Base-by-base conservation (phyloP, 2,329 filamentous ascomycete genomes). In the Colletotrichum sp. region DNA sequence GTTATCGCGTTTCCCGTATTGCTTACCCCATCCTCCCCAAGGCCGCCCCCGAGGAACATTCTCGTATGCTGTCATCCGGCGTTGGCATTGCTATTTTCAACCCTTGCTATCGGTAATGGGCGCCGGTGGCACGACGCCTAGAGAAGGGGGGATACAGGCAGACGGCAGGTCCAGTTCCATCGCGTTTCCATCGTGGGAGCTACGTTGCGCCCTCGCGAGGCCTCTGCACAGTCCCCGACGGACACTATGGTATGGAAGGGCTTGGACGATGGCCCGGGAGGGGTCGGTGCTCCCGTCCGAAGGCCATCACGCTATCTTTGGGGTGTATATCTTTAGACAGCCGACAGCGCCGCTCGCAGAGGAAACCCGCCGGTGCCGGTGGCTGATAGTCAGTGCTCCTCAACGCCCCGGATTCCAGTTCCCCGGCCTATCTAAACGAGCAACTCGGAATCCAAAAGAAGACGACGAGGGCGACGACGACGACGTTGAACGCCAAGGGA, bases 51-150 rank as follows among this genome's bases (percentile, higher is more conserved):
- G 44, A 52, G 39, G 52, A 62, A 64, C 21, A 18, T 60, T 71
- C 71, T 66, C 72, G 72, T 52, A 66, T 66, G 67, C 64, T 71
- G 68, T 66, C 72, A 70, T 75, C 67, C 49, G 24, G 26, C n/a
- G 32, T 21, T 44, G 63, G 52, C 63, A 24, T 52, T 66, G 59
- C 72, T 75, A 75, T 71, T 75, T 75, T 75, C 60, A 26, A 65
- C 32, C 6, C 30, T 64, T 12, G n/a, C 32, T 26, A 44, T n/a
- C 21, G 9, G 60, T 39, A 26, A 13, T 15, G 69, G 65, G 32
- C n/a, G 60, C 16, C 34, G 32, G 52, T 39, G 69, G 49, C 72
- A 72, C 49, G 60, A 62, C 62, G 36, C 60, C 62, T 21, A 15
- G 2, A 12, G 32, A 67, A 67, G 28, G 18, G 10, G n/a, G 13